Evolutionary conservation across 108 stramenopile species (phyloP).

Genomic region (Chaetoceros tenuissimus): DNA sequence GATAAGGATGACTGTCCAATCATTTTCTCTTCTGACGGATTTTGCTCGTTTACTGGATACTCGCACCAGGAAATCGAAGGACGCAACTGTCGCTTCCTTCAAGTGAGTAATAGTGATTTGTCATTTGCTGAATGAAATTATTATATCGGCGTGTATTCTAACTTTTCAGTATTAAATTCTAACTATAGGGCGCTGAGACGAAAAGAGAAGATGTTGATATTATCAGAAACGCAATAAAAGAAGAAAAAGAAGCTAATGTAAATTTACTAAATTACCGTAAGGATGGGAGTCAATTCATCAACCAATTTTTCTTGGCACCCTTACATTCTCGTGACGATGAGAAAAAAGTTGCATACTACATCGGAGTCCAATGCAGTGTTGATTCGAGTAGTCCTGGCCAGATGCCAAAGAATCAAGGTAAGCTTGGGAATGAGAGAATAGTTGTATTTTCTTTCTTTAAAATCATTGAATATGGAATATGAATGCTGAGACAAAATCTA

Average conservation of each 20-base stretch:
- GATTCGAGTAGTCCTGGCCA: slow-evolving; percentile 14
- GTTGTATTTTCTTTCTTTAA: no score
- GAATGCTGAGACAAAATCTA: no score
- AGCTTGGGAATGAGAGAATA: no score
- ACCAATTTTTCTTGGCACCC: slow-evolving; percentile 34
- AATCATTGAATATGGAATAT: no score
- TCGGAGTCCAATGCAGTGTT: slow-evolving; percentile 29
- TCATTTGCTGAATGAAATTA: no score
- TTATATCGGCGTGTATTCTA: no score
- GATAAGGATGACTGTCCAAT: slow-evolving; percentile 20
- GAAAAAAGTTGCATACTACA: slow-evolving; percentile 18
- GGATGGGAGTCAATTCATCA: slow-evolving; percentile 29
- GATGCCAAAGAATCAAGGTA: slow-evolving; percentile 27
- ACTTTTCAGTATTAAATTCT: no score
- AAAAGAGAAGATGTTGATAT: slow-evolving; percentile 10
- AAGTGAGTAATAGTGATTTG: no score
- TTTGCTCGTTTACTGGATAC: slow-evolving; percentile 22
- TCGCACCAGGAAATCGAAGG: slow-evolving; percentile 17
- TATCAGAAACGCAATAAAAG: slow-evolving; percentile 19
- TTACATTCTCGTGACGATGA: slow-evolving; percentile 11
- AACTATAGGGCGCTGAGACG: slow-evolving; percentile 18
- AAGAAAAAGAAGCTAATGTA: slow-evolving; percentile 22
- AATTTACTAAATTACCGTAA: slow-evolving; percentile 34
- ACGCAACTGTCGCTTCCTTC: slow-evolving; percentile 27
- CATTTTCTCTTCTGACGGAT: slow-evolving; percentile 21